Conservation (phyloP, 148 eudicot species). For the Rhododendron vialii region DNA sequence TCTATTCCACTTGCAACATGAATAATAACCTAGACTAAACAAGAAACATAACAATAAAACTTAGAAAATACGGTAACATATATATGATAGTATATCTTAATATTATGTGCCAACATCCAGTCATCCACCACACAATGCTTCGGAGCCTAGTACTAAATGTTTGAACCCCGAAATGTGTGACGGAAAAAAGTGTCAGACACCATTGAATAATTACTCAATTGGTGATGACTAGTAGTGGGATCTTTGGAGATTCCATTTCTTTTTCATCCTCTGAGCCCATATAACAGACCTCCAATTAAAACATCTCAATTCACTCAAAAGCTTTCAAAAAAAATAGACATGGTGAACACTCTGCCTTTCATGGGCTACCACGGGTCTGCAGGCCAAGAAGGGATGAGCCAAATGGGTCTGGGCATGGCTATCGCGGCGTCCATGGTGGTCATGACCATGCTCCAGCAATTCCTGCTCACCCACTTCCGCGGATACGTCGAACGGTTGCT, state of each 20-base stretch:
- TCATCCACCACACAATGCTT: too few species aligned
- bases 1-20: background rate
- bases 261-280: background rate
- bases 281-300: background rate
- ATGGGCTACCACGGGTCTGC: background rate
- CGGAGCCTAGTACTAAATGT: too few species aligned
- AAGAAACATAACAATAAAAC: too few species aligned
- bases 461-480: background rate
- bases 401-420: background rate
- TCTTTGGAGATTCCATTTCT: background rate
- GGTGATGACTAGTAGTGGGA: background rate
- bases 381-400: background rate
- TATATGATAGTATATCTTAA: too few species aligned
- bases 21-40: too few species aligned
- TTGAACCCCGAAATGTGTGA: too few species aligned
- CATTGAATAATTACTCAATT: too few species aligned
- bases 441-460: background rate
- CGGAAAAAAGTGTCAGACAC: too few species aligned
- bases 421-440: background rate
- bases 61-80: too few species aligned
- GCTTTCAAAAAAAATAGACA: background rate
- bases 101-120: too few species aligned
- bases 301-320: background rate
- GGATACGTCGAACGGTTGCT: background rate
- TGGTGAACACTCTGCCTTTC: background rate